Conservation (phyloP, 768 basidiomycete species). For the Xerocomellus amylosporus region DNA sequence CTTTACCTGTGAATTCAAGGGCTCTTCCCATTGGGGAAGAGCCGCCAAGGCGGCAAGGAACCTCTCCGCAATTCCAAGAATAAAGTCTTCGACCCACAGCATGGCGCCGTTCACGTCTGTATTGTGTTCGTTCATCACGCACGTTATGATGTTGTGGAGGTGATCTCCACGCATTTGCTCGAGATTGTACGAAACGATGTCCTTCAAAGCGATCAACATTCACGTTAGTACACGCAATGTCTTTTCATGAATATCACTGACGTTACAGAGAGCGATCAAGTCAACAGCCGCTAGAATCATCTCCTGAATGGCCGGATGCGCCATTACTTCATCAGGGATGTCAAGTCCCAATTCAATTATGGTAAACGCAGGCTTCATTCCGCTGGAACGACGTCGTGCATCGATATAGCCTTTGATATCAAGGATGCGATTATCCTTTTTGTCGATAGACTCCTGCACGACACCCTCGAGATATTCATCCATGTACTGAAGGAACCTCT, state of each 20-base stretch:
- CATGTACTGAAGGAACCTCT: constrained; percentile 39
- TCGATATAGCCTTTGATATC: constrained; percentile 40
- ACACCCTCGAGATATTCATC: constrained; percentile 37
- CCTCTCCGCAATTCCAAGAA: too few species aligned
- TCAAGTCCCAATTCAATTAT: constrained; percentile 36
- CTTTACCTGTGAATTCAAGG: too few species aligned
- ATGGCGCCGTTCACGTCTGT: too few species aligned
- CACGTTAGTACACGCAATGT: too few species aligned
- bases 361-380: constrained; percentile 39
- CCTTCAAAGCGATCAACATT: too few species aligned
- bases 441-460: constrained; percentile 42
- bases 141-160: too few species aligned
- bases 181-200: too few species aligned
- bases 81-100: too few species aligned
- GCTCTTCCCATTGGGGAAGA: too few species aligned
- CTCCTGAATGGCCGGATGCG: constrained; percentile 35
- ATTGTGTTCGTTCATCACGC: too few species aligned
- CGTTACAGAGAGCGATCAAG: constrained; percentile 37
- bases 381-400: constrained; percentile 40
- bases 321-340: constrained; percentile 38
- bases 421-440: constrained; percentile 31
- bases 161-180: too few species aligned
- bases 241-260: background rate
- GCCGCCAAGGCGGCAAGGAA: too few species aligned
- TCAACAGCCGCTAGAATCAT: constrained; percentile 32